Evolutionary conservation across 2,329 filamentous ascomycete genomes (phyloP).

Genomic region (Aspergillus aculeatinus): DNA sequence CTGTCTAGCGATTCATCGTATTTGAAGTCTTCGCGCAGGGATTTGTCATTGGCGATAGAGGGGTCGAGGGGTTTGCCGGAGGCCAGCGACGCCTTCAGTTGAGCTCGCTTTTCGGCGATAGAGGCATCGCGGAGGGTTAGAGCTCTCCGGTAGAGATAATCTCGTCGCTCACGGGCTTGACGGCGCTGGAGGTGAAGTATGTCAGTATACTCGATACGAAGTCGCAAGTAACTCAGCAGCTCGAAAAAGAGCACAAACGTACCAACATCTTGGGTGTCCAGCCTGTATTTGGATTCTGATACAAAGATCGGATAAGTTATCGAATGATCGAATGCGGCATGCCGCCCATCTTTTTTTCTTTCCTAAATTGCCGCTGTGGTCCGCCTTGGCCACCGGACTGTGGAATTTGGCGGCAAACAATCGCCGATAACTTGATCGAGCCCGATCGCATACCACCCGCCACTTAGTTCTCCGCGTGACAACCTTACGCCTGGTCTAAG

Average conservation of each 20-base stretch:
- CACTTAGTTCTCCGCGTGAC: slow-evolving; percentile 14
- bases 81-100: slow-evolving; percentile 81
- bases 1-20: slow-evolving; percentile 84
- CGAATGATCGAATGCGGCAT: slow-evolving; percentile 11
- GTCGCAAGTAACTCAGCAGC: not conserved
- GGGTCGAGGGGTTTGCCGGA: slow-evolving; percentile 83
- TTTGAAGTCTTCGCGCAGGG: slow-evolving; percentile 81
- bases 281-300: slow-evolving; percentile 1
- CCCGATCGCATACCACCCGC: slow-evolving; percentile 21
- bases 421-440: slow-evolving; percentile 22
- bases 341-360: slow-evolving; percentile 42
- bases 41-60: slow-evolving; percentile 80
- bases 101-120: slow-evolving; percentile 85
- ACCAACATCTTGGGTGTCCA: slow-evolving; percentile 32
- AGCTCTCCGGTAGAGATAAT: slow-evolving; percentile 89
- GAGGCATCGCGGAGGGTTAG: slow-evolving; percentile 86
- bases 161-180: slow-evolving; percentile 75
- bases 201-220: not conserved
- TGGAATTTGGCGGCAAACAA: slow-evolving; percentile 32
- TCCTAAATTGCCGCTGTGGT: slow-evolving; percentile 32
- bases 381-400: slow-evolving; percentile 23
- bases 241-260: slow-evolving; percentile 11
- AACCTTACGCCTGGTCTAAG: slow-evolving; percentile 13
- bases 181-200: slow-evolving; percentile 50
- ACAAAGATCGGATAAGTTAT: slow-evolving; percentile 11